phyloP scores from a whole-genome alignment of 306 rosid species.

The Urtica urens region DNA sequence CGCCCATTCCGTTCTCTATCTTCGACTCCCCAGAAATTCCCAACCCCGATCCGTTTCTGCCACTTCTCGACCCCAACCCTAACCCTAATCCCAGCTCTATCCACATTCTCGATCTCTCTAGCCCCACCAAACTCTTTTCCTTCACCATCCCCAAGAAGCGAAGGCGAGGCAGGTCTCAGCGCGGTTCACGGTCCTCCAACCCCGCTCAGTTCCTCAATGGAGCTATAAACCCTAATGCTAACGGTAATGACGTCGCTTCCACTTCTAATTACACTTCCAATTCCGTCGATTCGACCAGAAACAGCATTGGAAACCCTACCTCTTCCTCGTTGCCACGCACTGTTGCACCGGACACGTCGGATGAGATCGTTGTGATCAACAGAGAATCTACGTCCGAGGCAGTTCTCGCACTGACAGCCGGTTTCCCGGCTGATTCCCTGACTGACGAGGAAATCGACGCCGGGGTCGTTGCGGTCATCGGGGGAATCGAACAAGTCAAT shows the following conservation, averaged over 20 bases:
- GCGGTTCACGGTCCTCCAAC: conserved; percentile 46
- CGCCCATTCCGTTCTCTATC: conserved; percentile 38
- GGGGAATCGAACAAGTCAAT: conserved; percentile 91
- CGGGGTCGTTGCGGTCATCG: conserved; percentile 53
- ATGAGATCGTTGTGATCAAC: conserved; percentile 77
- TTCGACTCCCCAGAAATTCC: conserved; percentile 31
- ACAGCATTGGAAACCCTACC: conserved; percentile 23
- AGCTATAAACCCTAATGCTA: conserved; percentile 24
- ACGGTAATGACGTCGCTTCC: conserved; percentile 22
- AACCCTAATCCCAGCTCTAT: conserved; percentile 9
- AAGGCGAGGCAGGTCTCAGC: conserved; percentile 77
- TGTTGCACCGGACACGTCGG: conserved; percentile 35
- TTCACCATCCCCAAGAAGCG: conserved; percentile 80
- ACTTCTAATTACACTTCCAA: conserved; percentile 20
- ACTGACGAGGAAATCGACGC: conserved; percentile 86
- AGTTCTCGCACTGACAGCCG: conserved; percentile 59
- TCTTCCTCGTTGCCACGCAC: conserved; percentile 1
- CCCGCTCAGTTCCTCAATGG: conserved; percentile 25
- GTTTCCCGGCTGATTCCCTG: conserved; percentile 84
- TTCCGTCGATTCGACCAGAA: conserved; percentile 21
- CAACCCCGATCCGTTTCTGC: conserved; percentile 20
- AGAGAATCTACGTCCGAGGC: conserved; percentile 88
- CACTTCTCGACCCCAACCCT: conserved; percentile 25
- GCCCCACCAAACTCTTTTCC: conserved; percentile 33
- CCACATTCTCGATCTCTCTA: conserved; percentile 25